Conservation (phyloP, 257 asterid species). For the Nyctanthes arbortristis region DNA sequence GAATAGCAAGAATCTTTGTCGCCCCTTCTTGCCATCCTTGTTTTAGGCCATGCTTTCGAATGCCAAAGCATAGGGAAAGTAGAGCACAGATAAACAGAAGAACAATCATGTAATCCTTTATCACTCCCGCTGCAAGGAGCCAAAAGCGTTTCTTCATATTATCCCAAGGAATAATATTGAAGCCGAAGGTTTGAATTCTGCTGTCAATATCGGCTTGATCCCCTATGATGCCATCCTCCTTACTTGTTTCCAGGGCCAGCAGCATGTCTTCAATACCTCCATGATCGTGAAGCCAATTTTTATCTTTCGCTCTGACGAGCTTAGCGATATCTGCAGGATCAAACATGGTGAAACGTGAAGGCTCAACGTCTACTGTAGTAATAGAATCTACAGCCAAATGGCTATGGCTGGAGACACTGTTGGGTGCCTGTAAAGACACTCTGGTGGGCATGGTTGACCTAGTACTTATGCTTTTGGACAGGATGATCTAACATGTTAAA, state of each 20-base stretch:
- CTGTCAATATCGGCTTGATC: neutral
- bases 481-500: too few relatives aligned
- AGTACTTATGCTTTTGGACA: too few relatives aligned
- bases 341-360: too few relatives aligned
- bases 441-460: too few relatives aligned
- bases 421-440: too few relatives aligned
- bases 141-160: neutral
- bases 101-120: conserved; percentile 33
- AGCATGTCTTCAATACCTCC: conserved; percentile 27
- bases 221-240: conserved; percentile 13
- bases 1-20: conserved; percentile 37
- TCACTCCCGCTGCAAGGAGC: conserved; percentile 28
- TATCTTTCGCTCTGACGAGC: conserved; percentile 8
- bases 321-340: too few relatives aligned
- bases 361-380: too few relatives aligned
- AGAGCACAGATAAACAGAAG: conserved; percentile 36
- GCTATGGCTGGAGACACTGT: too few relatives aligned
- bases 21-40: conserved; percentile 53
- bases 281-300: conserved; percentile 9
- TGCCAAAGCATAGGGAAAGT: conserved; percentile 46
- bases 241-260: conserved; percentile 12
- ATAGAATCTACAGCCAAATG: too few relatives aligned
- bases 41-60: too few relatives aligned
- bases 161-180: too few relatives aligned
- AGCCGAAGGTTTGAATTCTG: too few relatives aligned